These are phyloP conservation scores for Paraconiothyrium sp. DNA, from an alignment of 2,329 filamentous ascomycete species.

Conservation along the genomic window DNA sequence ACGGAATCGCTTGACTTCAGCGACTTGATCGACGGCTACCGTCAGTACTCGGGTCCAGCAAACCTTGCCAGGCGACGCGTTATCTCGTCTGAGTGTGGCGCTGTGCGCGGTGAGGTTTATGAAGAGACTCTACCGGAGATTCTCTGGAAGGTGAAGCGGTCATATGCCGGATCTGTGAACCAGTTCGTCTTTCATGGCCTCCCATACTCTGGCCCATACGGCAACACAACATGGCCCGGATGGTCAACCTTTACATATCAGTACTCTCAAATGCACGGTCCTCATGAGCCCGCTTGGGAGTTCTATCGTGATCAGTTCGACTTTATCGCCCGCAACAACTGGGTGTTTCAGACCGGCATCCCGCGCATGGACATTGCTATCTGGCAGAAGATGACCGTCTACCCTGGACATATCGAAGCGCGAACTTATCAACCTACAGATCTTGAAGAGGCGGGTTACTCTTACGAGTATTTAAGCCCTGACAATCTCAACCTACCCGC, in stretches of 20 bases:
- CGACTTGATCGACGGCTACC: constrained; percentile 43
- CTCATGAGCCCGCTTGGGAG: constrained; percentile 55
- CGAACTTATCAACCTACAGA: constrained; percentile 24
- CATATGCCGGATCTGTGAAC: constrained; percentile 55
- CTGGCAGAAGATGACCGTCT: constrained; percentile 51
- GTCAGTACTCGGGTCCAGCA: constrained; percentile 46
- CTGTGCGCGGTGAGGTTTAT: constrained; percentile 36
- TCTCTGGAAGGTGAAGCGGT: constrained; percentile 49
- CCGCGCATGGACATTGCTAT: constrained; percentile 56
- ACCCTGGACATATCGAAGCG: constrained; percentile 49
- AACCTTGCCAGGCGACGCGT: constrained; percentile 42
- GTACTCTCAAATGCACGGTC: constrained; percentile 53
- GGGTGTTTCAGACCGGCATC: constrained; percentile 52
- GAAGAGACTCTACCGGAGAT: constrained; percentile 40
- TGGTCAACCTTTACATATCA: constrained; percentile 56
- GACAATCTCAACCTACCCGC: constrained; percentile 55
- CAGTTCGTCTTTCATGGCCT: constrained; percentile 58
- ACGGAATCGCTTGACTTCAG: constrained; percentile 47
- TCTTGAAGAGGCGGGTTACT: constrained; percentile 43
- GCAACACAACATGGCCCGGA: constrained; percentile 61
- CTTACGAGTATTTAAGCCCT: constrained; percentile 58
- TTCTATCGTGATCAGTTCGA: constrained; percentile 50
- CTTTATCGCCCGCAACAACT: constrained; percentile 52
- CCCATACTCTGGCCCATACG: constrained; percentile 54
- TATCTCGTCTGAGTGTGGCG: constrained; percentile 47